A percentile compares a stretch with the other conserved stretches of the same genome.
Evolutionary conservation across 805 yeast species (phyloP).

Genomic region (Lipomyces sp.): DNA sequence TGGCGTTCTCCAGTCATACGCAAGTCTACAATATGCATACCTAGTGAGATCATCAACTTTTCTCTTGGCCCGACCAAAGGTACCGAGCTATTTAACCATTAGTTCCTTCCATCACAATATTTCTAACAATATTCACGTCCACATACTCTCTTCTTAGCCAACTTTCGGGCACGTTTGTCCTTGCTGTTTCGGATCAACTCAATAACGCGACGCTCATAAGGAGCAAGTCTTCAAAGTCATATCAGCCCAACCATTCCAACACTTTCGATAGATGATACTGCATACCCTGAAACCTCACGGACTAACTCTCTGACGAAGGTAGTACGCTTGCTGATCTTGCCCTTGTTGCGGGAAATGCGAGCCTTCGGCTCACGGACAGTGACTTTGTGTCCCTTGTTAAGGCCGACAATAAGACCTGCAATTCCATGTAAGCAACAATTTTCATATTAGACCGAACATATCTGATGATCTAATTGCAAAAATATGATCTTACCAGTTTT

Average conservation of each 20-base stretch:
- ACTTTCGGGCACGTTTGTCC: slow-evolving; percentile 99
- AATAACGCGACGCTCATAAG: slow-evolving; percentile 99
- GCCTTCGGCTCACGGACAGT: slow-evolving; percentile 81
- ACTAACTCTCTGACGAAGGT: slow-evolving; percentile 92
- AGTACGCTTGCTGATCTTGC: slow-evolving; percentile 94
- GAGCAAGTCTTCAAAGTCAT: slow-evolving; percentile 66
- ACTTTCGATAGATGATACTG: background rate
- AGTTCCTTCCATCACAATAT: background rate
- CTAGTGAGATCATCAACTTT: slow-evolving; percentile 98
- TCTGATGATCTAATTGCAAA: background rate
- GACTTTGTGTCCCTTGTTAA: slow-evolving; percentile 99
- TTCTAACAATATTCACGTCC: background rate
- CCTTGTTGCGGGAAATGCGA: slow-evolving; percentile 95
- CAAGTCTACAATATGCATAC: slow-evolving; percentile 1
- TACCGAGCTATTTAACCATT: slow-evolving; percentile 67
- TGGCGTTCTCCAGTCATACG: background rate
- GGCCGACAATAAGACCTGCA: slow-evolving; percentile 90
- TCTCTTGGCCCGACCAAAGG: slow-evolving; percentile 99
- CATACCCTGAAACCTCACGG: slow-evolving; percentile 87
- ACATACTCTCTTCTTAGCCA: slow-evolving; percentile 91
- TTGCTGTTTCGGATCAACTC: slow-evolving; percentile 99
- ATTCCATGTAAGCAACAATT: background rate
- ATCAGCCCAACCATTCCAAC: background rate
- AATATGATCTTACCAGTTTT: slow-evolving; percentile 33
- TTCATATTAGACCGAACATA: background rate